These are phyloP conservation scores for Fremontodendron californicum DNA, from an alignment of 345 rosid species.

Conservation along the genomic window DNA sequence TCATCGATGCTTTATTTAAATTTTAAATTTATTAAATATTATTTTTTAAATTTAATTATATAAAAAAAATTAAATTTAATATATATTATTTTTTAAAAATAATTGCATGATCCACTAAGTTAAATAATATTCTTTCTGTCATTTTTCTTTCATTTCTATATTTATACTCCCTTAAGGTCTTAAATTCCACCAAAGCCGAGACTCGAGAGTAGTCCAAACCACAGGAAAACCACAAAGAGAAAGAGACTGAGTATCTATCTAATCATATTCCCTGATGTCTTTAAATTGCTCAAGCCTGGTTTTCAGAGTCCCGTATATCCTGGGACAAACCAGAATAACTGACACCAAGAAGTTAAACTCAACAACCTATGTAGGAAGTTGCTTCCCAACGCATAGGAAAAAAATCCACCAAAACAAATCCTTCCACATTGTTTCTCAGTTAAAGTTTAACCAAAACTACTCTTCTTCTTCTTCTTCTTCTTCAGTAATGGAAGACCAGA, in stretches of 20 bases:
- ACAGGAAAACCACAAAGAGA: neutral
- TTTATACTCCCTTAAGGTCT: neutral
- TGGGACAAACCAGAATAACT: constrained; percentile 9
- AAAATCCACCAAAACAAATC: constrained; percentile 9
- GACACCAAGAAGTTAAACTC: constrained; percentile 2
- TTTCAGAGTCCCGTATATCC: constrained; percentile 26
- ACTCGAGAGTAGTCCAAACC: neutral
- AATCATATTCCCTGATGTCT: constrained; percentile 33
- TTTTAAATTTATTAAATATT: too few species aligned
- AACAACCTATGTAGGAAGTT: constrained; percentile 7
- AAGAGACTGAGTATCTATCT: neutral
- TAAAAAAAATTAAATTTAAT: too few species aligned
- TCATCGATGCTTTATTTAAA: too few species aligned
- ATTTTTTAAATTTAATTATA: too few species aligned
- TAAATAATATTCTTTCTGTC: too few species aligned
- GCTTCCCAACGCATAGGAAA: neutral
- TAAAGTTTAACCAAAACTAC: constrained; percentile 19
- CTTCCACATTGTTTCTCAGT: constrained; percentile 20
- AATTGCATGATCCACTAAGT: too few species aligned
- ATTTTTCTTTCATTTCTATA: neutral
- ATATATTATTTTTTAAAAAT: too few species aligned
- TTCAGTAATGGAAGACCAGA: constrained; percentile 28
- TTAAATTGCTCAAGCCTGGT: constrained; percentile 32
- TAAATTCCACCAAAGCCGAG: neutral
- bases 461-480: constrained; percentile 30